These are phyloP conservation scores for Moesziomyces globuligerus DNA, from an alignment of 1,284 basidiomycete genomes.

Conservation along the genomic window DNA sequence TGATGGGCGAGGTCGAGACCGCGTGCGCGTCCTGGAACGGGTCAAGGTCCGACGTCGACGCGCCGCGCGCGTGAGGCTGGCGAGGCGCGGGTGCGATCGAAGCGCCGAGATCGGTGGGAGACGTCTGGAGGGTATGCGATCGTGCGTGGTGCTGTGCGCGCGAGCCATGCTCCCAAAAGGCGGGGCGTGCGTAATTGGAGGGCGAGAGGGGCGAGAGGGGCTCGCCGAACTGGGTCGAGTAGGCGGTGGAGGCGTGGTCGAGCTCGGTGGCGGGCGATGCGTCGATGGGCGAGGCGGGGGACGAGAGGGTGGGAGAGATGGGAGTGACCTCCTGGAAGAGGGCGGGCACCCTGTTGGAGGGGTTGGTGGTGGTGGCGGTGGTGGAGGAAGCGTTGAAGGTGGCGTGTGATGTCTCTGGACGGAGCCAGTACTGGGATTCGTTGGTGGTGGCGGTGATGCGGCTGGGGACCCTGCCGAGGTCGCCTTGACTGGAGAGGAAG, in stretches of 20 bases:
- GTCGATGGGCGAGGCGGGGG: conserved; percentile 7
- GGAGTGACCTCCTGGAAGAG: conserved; percentile 31
- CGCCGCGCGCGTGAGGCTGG: conserved; percentile 8
- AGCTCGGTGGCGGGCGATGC: conserved; percentile 13
- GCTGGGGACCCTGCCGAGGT: conserved; percentile 34
- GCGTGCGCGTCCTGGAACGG: conserved; percentile 19
- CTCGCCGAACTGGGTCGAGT: conserved; percentile 7
- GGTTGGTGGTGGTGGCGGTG: not conserved
- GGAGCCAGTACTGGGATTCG: conserved; percentile 41
- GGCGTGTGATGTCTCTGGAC: conserved; percentile 11
- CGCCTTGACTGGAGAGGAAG: conserved; percentile 31
- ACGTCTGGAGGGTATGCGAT: not conserved
- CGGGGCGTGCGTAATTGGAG: conserved; percentile 5
- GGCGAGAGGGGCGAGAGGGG: conserved; percentile 22
- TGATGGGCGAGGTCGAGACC: not conserved
- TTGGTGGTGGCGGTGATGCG: conserved; percentile 30
- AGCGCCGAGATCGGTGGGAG: no score
- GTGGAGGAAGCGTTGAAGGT: not conserved
- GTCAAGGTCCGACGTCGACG: conserved; percentile 9
- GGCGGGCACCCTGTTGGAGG: conserved; percentile 18
- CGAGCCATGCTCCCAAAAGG: conserved; percentile 21
- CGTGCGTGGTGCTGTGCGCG: conserved; percentile 13
- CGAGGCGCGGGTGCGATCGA: not conserved
- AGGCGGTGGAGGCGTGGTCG: conserved; percentile 4
- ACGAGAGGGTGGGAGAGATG: conserved; percentile 3